Evolutionary conservation across 495 filamentous ascomycete genomes (phyloP).

Genomic region (Pseudomonodictys pantanalensis): DNA sequence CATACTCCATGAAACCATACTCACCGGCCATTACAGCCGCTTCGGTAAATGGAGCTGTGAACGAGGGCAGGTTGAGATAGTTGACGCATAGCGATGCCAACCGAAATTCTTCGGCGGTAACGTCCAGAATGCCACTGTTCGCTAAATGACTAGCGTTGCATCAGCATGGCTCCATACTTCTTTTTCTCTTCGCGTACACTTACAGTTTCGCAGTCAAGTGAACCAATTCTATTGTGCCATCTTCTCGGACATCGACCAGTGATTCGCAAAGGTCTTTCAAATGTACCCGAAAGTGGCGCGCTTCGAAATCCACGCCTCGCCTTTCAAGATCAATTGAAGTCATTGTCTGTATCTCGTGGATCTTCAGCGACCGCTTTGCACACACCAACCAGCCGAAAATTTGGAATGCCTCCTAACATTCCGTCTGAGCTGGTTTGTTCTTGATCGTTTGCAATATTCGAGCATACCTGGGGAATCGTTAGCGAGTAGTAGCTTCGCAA

Average conservation of each 20-base stretch:
- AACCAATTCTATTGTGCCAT: background rate
- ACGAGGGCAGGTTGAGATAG: conserved; percentile 7
- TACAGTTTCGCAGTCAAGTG: background rate
- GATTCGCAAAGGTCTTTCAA: background rate
- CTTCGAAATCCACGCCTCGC: background rate
- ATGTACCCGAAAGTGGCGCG: background rate
- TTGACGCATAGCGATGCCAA: conserved; percentile 13
- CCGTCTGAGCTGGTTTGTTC: background rate
- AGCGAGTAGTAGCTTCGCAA: background rate
- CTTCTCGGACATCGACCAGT: background rate
- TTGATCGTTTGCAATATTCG: background rate
- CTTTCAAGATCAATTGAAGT: background rate
- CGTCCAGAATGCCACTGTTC: background rate
- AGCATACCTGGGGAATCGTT: background rate
- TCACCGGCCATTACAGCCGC: background rate
- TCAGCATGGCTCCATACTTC: background rate
- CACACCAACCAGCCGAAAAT: background rate
- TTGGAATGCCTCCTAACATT: background rate
- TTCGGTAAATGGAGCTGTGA: background rate
- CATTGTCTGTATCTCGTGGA: background rate
- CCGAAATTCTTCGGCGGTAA: conserved; percentile 2
- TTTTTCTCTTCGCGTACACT: background rate
- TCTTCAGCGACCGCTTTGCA: background rate
- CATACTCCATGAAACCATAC: background rate
- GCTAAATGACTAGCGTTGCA: background rate